Conservation (phyloP, 176 grass and related monocot genomes). For the Leersia perrieri region DNA sequence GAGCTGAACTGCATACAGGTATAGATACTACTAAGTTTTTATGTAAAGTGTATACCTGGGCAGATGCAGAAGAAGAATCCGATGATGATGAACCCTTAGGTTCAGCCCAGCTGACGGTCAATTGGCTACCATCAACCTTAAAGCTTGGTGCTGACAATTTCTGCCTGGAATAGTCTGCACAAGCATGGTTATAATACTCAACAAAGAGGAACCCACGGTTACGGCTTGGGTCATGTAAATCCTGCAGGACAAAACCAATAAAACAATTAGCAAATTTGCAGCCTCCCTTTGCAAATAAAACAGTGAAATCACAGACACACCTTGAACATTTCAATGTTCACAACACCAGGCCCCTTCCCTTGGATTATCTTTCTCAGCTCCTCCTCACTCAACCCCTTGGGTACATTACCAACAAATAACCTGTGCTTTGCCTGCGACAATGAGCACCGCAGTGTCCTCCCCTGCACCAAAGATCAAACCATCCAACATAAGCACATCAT, state of each 20-base stretch:
- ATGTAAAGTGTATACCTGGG: slow-evolving; percentile 49
- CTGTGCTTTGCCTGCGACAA: slow-evolving; percentile 89
- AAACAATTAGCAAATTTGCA: neutral
- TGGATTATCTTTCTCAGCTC: slow-evolving; percentile 80
- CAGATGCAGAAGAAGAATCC: slow-evolving; percentile 63
- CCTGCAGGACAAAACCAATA: slow-evolving; percentile 40
- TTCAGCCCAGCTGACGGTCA: slow-evolving; percentile 94
- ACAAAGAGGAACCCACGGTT: slow-evolving; percentile 96
- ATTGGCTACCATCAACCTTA: slow-evolving; percentile 90
- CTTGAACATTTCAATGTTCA: slow-evolving; percentile 95
- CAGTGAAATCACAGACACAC: slow-evolving; percentile 30
- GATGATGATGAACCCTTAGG: slow-evolving; percentile 55
- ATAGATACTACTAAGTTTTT: neutral
- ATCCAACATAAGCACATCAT: neutral
- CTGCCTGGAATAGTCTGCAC: slow-evolving; percentile 73
- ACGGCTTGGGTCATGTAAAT: slow-evolving; percentile 81
- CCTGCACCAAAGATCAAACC: slow-evolving; percentile 52
- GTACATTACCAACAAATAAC: slow-evolving; percentile 94
- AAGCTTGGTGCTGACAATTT: slow-evolving; percentile 70
- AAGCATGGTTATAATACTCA: slow-evolving; percentile 93
- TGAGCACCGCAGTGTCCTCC: slow-evolving; percentile 88
- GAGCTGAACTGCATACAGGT: neutral
- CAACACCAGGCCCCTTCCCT: slow-evolving; percentile 75
- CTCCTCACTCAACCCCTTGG: slow-evolving; percentile 88
- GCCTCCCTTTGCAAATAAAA: neutral